Evolutionary conservation across 192 early-diverging fungal species (phyloP).

Genomic region (Linnemannia exigua): DNA sequence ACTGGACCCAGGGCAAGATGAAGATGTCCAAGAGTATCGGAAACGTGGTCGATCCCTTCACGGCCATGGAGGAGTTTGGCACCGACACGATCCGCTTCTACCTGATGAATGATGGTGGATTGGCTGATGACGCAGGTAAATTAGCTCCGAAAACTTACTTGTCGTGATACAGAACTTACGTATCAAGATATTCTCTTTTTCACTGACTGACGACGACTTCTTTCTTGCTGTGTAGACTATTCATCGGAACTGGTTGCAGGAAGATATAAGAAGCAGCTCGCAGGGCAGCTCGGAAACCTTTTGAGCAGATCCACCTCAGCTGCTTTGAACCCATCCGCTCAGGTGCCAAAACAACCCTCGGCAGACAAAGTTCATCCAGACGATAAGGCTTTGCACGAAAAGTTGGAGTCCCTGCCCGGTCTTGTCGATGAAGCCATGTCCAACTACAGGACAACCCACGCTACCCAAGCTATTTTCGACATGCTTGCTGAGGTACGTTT

Average conservation of each 20-base stretch:
- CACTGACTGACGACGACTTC: background rate
- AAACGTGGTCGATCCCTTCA: constrained; percentile 92
- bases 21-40: constrained; percentile 98
- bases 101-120: constrained; percentile 91
- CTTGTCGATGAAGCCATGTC: constrained; percentile 53
- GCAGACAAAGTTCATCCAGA: constrained; percentile 18
- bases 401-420: constrained; percentile 49
- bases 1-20: constrained; percentile 90
- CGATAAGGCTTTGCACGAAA: constrained; percentile 51
- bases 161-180: background rate
- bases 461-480: constrained; percentile 68
- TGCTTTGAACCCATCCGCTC: constrained; percentile 65
- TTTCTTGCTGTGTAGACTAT: constrained; percentile 67
- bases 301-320: constrained; percentile 74
- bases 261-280: constrained; percentile 85
- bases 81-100: constrained; percentile 92
- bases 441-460: constrained; percentile 36
- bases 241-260: constrained; percentile 73
- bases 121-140: constrained; percentile 85
- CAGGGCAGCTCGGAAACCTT: constrained; percentile 89
- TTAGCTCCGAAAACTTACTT: background rate
- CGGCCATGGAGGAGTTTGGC: constrained; percentile 78
- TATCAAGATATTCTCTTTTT: background rate
- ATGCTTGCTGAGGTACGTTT: constrained; percentile 66
- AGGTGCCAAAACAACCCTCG: constrained; percentile 53